phyloP scores from a whole-genome alignment of 2,329 filamentous ascomycete genomes.

The Alternaria postmessia region DNA sequence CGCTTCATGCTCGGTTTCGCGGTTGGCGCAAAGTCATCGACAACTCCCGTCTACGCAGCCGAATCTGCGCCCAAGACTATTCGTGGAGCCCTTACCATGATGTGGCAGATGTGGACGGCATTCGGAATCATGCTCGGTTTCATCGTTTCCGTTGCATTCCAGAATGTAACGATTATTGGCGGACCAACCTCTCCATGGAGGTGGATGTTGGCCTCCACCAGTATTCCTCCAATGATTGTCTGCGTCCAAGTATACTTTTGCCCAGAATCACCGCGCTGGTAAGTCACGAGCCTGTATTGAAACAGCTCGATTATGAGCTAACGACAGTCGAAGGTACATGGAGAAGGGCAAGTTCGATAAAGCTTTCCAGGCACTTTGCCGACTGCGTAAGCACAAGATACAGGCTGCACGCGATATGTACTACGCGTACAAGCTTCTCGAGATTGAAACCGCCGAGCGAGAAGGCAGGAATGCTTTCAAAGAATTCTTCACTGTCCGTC shows the following conservation, averaged over 20 bases:
- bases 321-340: conserved; percentile 26
- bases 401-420: conserved; percentile 66
- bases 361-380: conserved; percentile 51
- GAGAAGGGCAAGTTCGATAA: conserved; percentile 47
- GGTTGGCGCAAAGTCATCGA: conserved; percentile 47
- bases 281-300: background rate
- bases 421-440: conserved; percentile 54
- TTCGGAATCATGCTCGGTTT: conserved; percentile 48
- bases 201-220: conserved; percentile 45
- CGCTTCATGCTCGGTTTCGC: conserved; percentile 46
- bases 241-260: conserved; percentile 43
- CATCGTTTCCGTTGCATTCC: conserved; percentile 41
- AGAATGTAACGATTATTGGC: conserved; percentile 36
- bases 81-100: conserved; percentile 60
- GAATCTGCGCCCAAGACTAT: conserved; percentile 60
- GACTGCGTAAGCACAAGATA: conserved; percentile 62
- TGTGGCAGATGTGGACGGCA: conserved; percentile 59
- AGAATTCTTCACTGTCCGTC: conserved; percentile 45
- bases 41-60: conserved; percentile 58
- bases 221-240: conserved; percentile 42
- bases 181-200: conserved; percentile 38
- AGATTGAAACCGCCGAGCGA: conserved; percentile 47
- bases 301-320: background rate
- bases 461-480: conserved; percentile 43
- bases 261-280: conserved; percentile 41